Percentiles rank a stretch among this genome's conserved stretches.
Conservation (phyloP, 129 eudicot species). For the carrot (Daucus carota) region DNA sequence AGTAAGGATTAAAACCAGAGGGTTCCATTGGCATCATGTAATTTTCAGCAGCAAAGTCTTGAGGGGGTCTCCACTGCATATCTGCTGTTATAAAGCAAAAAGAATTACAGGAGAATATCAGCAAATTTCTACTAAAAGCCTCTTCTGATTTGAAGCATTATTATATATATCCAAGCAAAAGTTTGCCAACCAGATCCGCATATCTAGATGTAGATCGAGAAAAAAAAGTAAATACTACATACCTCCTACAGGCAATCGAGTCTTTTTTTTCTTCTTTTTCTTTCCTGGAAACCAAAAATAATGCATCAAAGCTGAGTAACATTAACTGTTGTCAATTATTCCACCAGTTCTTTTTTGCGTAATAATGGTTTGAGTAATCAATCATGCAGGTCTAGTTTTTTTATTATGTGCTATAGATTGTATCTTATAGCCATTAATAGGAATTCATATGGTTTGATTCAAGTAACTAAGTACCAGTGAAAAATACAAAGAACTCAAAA, state of each 20-base stretch:
- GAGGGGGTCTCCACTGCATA: constrained; percentile 80
- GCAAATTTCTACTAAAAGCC: neutral
- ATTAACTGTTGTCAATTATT: neutral
- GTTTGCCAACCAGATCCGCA: neutral
- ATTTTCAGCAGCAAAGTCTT: constrained; percentile 61
- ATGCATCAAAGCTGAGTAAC: neutral
- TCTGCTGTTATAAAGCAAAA: constrained; percentile 50
- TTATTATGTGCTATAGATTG: neutral
- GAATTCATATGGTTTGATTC: neutral
- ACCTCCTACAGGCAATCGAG: constrained; percentile 56
- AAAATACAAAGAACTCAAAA: neutral
- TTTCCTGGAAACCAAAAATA: constrained; percentile 40
- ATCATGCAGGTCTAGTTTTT: neutral
- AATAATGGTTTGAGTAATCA: neutral
- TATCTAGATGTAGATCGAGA: neutral
- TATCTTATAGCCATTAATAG: neutral
- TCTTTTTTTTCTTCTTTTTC: constrained; percentile 91
- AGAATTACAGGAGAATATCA: neutral
- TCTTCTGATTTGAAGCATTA: neutral
- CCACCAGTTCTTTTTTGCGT: neutral
- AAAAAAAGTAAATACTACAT: constrained; percentile 13
- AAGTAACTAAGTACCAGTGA: neutral
- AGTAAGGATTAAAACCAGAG: constrained; percentile 53
- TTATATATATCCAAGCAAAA: neutral
- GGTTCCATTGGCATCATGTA: constrained; percentile 79